Conservation (phyloP, 2,329 filamentous ascomycete genomes). For the Ceratocystis eucalypticola region DNA sequence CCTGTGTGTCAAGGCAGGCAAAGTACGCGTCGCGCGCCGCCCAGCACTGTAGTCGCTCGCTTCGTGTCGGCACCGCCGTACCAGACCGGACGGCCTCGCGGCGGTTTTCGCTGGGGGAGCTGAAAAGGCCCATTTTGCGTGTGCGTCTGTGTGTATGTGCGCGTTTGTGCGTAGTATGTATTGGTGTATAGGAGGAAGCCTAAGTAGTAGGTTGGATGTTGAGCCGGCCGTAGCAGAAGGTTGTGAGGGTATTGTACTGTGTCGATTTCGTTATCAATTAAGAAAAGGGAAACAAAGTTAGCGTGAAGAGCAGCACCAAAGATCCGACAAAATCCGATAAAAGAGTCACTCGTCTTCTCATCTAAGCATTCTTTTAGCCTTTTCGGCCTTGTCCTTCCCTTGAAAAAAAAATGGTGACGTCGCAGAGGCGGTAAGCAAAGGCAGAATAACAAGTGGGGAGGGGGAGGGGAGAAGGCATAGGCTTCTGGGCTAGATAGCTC, state of each 20-base stretch:
- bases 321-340: neutral
- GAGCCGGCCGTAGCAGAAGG: neutral
- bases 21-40: constrained; percentile 81
- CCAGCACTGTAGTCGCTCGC: constrained; percentile 75
- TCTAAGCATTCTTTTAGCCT: neutral
- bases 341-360: no score
- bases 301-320: neutral
- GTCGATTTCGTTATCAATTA: no score
- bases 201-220: neutral
- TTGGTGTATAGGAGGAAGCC: neutral
- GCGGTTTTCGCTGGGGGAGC: constrained; percentile 31
- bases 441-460: constrained; percentile 6
- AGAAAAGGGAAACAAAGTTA: neutral
- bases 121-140: constrained; percentile 37
- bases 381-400: neutral
- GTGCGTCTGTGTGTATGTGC: constrained; percentile 7
- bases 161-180: constrained; percentile 8
- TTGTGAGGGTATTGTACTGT: no score
- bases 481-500: no score
- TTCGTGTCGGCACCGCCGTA: constrained; percentile 66
- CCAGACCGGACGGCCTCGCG: constrained; percentile 43
- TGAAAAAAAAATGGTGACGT: neutral
- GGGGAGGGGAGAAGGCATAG: no score
- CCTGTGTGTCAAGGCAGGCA: constrained; percentile 66
- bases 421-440: neutral